Evolutionary conservation across 1,284 basidiomycete species (phyloP).

Genomic region (Paramarasmius palmivorus): DNA sequence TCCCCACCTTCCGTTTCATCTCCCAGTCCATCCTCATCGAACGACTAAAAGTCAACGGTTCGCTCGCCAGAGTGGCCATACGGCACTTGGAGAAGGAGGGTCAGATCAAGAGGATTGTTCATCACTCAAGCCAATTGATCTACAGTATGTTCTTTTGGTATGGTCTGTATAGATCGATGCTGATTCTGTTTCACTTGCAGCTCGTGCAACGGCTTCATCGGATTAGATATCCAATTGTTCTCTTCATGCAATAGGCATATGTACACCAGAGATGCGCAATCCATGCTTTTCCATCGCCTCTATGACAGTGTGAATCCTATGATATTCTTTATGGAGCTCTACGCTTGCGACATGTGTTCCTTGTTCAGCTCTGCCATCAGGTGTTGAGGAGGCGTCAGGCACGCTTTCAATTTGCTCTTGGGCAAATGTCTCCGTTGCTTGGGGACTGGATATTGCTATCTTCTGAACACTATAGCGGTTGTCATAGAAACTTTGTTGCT

Average conservation of each 20-base stretch:
- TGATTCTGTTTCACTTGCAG: slow-evolving; percentile 32
- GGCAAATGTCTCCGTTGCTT: too few species aligned
- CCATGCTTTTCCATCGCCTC: too few species aligned
- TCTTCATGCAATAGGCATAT: slow-evolving; percentile 39
- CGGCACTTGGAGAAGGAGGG: slow-evolving; percentile 94
- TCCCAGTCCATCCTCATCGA: slow-evolving; percentile 97
- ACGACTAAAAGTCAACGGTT: slow-evolving; percentile 95
- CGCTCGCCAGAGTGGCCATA: slow-evolving; percentile 92
- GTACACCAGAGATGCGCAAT: slow-evolving; percentile 34
- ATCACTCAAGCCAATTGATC: slow-evolving; percentile 92
- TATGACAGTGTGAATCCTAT: too few species aligned
- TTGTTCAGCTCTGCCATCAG: too few species aligned
- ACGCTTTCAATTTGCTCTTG: too few species aligned
- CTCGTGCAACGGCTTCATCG: slow-evolving; percentile 62
- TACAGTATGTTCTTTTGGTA: slow-evolving; percentile 71
- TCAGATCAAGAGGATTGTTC: slow-evolving; percentile 95
- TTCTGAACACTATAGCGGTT: too few species aligned
- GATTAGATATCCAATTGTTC: slow-evolving; percentile 46
- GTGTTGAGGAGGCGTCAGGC: too few species aligned
- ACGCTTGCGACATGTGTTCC: too few species aligned
- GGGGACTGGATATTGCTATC: too few species aligned
- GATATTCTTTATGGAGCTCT: too few species aligned
- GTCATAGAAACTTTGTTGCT: too few species aligned
- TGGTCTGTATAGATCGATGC: slow-evolving; percentile 8
- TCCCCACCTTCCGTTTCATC: slow-evolving; percentile 99